Percentiles rank a stretch among this genome's conserved stretches.
phyloP scores from a whole-genome alignment of 352 stramenopile genomes.

The Globisporangium lucens region DNA sequence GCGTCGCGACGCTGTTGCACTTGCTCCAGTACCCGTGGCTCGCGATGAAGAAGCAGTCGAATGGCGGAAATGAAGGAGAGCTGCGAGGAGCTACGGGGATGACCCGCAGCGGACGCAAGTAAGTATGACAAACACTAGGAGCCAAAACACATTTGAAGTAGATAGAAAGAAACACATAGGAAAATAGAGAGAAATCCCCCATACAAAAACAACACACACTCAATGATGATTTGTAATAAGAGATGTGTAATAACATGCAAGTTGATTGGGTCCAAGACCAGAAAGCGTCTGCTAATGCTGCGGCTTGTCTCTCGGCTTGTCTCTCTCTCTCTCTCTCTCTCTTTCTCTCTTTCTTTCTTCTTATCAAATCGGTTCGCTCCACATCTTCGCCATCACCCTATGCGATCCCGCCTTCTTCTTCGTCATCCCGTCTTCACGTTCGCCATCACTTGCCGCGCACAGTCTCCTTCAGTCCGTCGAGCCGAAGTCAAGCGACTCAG shows the following conservation, averaged over 20 bases:
- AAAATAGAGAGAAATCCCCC: slow-evolving; percentile 1
- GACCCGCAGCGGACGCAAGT: neutral
- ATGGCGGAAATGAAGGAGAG: neutral
- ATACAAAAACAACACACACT: neutral
- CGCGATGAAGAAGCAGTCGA: neutral
- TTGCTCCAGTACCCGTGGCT: slow-evolving; percentile 43
- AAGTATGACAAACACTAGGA: neutral
- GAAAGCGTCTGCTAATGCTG: neutral
- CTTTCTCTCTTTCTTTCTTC: neutral
- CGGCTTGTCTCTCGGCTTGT: neutral
- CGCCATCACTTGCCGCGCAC: neutral
- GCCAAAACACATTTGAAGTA: neutral
- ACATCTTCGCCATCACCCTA: neutral
- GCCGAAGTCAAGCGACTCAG: neutral
- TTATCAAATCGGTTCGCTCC: neutral
- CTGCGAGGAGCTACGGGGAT: neutral
- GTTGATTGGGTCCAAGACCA: neutral
- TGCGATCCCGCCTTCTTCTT: neutral
- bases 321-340: slow-evolving; percentile 5
- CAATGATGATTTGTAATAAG: slow-evolving; percentile 5
- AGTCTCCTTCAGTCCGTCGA: neutral
- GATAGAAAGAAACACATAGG: neutral
- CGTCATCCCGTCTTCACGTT: neutral
- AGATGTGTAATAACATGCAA: slow-evolving; percentile 13
- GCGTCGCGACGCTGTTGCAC: slow-evolving; percentile 48